A percentile compares a stretch with the other conserved stretches of the same genome.
Evolutionary conservation across 139 green algal species (phyloP).

Genomic region (Haematococcus lacustris): DNA sequence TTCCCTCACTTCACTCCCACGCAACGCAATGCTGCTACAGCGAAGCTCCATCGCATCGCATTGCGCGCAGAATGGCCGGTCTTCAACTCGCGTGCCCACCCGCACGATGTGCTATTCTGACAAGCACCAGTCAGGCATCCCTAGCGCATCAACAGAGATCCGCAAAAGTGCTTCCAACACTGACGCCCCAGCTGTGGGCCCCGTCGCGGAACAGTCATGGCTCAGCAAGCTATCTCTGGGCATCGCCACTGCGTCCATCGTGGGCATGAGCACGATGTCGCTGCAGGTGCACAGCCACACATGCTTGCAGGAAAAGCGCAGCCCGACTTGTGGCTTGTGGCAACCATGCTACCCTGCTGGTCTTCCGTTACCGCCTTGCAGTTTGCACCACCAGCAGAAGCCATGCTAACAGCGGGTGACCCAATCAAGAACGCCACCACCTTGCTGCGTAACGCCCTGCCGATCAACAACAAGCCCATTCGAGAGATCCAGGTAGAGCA

Average conservation of each 20-base stretch:
- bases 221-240: slow-evolving; percentile 9
- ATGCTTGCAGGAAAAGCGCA: not conserved
- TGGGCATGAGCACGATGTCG: slow-evolving; percentile 12
- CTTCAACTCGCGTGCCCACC: no score
- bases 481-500: slow-evolving; percentile 78
- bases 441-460: slow-evolving; percentile 89
- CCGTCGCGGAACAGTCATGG: not conserved
- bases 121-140: no score
- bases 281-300: not conserved
- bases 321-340: not conserved
- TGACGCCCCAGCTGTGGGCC: no score
- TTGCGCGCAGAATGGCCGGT: no score
- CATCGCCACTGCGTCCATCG: slow-evolving; percentile 13
- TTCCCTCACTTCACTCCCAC: no score
- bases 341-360: not conserved
- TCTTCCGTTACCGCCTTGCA: not conserved
- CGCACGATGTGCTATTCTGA: no score
- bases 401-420: slow-evolving; percentile 28
- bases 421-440: slow-evolving; percentile 84
- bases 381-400: slow-evolving; percentile 14
- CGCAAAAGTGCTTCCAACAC: no score
- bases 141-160: no score
- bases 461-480: slow-evolving; percentile 89
- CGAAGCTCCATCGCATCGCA: no score
- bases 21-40: no score